Percentiles rank a stretch among this genome's conserved stretches.
Conservation (phyloP, 306 rosid species). For the Carpinus viminea region DNA sequence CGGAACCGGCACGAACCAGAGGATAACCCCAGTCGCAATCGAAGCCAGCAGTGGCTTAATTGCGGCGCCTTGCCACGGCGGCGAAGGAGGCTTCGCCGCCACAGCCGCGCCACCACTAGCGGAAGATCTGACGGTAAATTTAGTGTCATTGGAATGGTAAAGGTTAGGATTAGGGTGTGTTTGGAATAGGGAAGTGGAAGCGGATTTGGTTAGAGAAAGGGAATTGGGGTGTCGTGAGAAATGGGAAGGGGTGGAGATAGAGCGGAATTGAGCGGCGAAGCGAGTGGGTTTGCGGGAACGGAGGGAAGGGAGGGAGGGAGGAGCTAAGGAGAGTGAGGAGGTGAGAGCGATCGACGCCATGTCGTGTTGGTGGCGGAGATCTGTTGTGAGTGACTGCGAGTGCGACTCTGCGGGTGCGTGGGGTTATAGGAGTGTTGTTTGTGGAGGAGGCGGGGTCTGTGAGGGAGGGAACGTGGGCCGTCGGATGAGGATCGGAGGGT, state of each 20-base stretch:
- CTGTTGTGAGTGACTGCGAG: too few species aligned
- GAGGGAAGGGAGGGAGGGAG: constrained; percentile 46
- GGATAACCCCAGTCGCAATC: constrained; percentile 63
- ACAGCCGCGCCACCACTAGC: constrained; percentile 23
- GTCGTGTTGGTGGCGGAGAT: constrained; percentile 20
- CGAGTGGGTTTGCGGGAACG: constrained; percentile 42
- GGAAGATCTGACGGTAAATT: constrained; percentile 36
- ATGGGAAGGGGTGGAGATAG: neutral
- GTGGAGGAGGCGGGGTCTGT: constrained; percentile 10
- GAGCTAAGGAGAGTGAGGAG: constrained; percentile 21
- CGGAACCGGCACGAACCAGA: constrained; percentile 91
- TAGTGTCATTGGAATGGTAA: neutral
- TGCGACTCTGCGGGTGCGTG: neutral
- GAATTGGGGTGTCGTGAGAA: neutral
- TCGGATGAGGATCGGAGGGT: constrained; percentile 45
- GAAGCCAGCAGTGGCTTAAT: constrained; percentile 79
- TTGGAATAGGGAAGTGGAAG: neutral
- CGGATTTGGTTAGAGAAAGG: neutral
- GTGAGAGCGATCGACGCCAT: constrained; percentile 83
- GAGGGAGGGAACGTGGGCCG: constrained; percentile 15
- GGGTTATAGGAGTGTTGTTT: neutral
- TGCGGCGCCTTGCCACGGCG: constrained; percentile 90
- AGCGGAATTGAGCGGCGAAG: constrained; percentile 5
- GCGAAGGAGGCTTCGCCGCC: constrained; percentile 35
- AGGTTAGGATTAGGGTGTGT: neutral